phyloP scores from a whole-genome alignment of 306 rosid genomes.

The Malus sylvestris region DNA sequence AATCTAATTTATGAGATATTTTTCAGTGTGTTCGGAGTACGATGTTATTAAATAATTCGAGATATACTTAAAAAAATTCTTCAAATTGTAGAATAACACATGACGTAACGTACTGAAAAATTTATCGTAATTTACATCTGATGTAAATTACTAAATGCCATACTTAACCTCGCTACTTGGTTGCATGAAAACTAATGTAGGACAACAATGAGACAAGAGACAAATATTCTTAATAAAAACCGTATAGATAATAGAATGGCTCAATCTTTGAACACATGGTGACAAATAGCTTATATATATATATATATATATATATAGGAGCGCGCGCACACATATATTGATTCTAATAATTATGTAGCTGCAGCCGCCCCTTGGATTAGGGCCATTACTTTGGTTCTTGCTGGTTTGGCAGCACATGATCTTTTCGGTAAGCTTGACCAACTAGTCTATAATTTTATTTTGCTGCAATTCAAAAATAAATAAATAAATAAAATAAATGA shows the following conservation, averaged over 20 bases:
- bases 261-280: neutral
- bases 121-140: too few species aligned
- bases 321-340: neutral
- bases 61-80: too few species aligned
- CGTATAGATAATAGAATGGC: neutral
- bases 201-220: neutral
- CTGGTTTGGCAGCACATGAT: slow-evolving; percentile 6
- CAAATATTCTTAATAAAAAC: neutral
- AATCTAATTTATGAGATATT: too few species aligned
- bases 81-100: too few species aligned
- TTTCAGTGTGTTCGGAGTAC: too few species aligned
- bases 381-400: slow-evolving; percentile 9
- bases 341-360: neutral
- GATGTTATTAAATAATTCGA: too few species aligned
- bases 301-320: too few species aligned
- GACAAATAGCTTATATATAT: neutral
- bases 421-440: neutral
- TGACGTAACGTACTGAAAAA: too few species aligned
- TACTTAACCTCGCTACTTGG: neutral
- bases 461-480: neutral
- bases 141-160: too few species aligned
- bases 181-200: neutral
- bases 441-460: neutral
- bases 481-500: neutral
- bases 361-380: slow-evolving; percentile 19